These are phyloP conservation scores for Jackrogersella minutella DNA, from an alignment of 495 filamentous ascomycete species.

Conservation along the genomic window DNA sequence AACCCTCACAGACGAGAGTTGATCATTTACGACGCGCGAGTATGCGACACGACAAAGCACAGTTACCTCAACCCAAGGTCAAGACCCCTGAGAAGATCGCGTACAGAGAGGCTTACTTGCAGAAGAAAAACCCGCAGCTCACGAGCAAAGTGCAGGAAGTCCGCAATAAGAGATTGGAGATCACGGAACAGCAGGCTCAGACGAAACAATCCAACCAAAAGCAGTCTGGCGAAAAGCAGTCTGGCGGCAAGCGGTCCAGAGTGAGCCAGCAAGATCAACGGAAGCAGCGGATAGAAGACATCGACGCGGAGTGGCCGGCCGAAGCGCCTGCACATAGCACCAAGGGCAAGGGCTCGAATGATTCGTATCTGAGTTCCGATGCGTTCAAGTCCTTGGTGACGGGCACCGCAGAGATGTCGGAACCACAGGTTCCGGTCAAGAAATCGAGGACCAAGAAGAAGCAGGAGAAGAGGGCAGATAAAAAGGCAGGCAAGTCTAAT, in stretches of 20 bases:
- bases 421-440: background rate
- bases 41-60: conserved; percentile 7
- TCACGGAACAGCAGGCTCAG: background rate
- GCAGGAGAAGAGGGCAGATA: background rate
- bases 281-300: background rate
- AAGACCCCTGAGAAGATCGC: no score
- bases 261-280: background rate
- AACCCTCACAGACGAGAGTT: conserved; percentile 16
- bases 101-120: background rate
- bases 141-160: background rate
- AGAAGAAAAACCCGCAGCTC: background rate
- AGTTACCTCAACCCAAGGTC: background rate
- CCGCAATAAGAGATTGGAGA: background rate
- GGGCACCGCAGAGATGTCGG: no score
- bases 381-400: conserved; percentile 10
- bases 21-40: conserved; percentile 14
- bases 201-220: background rate
- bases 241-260: background rate
- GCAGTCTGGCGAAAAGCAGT: background rate
- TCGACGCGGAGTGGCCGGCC: background rate
- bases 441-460: background rate
- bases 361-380: background rate
- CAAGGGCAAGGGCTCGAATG: background rate
- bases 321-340: background rate
- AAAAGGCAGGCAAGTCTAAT: background rate